Conservation (phyloP, 805 yeast species). For the Lipomyces mesembrius region DNA sequence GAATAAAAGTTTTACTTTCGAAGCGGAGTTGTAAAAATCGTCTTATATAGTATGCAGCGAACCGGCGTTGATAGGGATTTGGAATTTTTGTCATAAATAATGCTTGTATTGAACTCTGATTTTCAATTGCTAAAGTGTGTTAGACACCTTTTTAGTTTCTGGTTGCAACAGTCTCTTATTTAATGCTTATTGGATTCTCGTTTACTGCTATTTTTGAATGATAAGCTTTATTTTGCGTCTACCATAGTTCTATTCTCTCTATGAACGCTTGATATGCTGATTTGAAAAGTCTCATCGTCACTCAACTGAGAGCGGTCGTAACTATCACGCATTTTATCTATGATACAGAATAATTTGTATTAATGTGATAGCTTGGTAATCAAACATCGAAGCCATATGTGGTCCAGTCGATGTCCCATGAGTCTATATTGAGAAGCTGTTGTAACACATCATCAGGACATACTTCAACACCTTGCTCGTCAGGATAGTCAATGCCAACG, state of each 20-base stretch:
- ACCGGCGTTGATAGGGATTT: slow-evolving; percentile 1
- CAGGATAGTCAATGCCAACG: background rate
- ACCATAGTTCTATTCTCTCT: background rate
- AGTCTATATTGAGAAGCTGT: slow-evolving; percentile 3
- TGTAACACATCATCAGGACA: background rate
- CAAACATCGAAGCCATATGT: background rate
- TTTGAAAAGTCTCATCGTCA: background rate
- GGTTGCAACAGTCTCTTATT: background rate
- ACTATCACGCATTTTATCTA: too few species aligned
- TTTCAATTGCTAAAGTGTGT: background rate
- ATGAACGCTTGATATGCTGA: background rate
- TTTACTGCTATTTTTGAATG: background rate
- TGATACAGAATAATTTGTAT: too few species aligned
- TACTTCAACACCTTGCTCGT: background rate
- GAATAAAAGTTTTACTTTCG: background rate
- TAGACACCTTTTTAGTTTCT: background rate
- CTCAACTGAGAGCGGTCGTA: background rate
- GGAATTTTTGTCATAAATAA: background rate
- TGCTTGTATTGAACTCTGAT: background rate
- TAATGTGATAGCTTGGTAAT: background rate
- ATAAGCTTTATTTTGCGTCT: background rate
- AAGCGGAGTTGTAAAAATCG: background rate
- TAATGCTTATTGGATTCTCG: background rate
- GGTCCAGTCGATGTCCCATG: slow-evolving; percentile 4
- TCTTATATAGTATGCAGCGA: slow-evolving; percentile 1